Evolutionary conservation across 148 eudicot genomes (phyloP).

Genomic region (Amaranthus hypochondriacus): DNA sequence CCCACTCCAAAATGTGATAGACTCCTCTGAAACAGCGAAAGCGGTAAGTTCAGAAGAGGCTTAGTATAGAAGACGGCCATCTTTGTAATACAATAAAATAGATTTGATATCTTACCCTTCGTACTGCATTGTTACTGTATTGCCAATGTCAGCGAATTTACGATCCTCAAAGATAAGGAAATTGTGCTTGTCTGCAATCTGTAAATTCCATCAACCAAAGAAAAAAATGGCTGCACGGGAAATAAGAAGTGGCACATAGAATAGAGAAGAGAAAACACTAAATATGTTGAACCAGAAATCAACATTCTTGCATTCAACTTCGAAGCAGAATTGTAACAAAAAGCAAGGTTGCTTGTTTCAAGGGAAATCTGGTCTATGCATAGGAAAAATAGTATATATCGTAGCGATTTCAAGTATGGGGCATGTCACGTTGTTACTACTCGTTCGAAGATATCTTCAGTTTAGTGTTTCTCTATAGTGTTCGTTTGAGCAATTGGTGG

Average conservation of each 20-base stretch:
- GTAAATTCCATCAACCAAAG: constrained; percentile 15
- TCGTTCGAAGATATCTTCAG: too few relatives aligned
- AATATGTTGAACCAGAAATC: not conserved
- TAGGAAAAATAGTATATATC: too few relatives aligned
- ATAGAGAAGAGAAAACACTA: too few relatives aligned
- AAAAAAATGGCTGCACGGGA: not conserved
- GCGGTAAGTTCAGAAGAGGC: not conserved
- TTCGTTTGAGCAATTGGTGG: too few relatives aligned
- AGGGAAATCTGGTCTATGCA: too few relatives aligned
- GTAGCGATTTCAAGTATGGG: too few relatives aligned
- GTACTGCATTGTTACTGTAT: constrained; percentile 95
- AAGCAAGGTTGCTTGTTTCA: not conserved
- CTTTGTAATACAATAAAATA: not conserved
- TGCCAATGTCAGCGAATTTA: constrained; percentile 97
- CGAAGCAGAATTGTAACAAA: not conserved
- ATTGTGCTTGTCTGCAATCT: constrained; percentile 95
- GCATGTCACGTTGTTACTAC: too few relatives aligned
- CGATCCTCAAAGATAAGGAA: constrained; percentile 95
- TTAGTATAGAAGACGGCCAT: not conserved
- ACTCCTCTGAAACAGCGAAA: constrained; percentile 56
- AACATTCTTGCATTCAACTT: not conserved
- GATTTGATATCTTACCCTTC: constrained; percentile 53
- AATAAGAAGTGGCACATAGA: not conserved
- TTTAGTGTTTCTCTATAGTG: too few relatives aligned
- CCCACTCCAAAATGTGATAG: constrained; percentile 90